These are phyloP conservation scores for Yamadazyma songkhlaensis DNA, from an alignment of 1,139 yeast species.

Conservation along the genomic window DNA sequence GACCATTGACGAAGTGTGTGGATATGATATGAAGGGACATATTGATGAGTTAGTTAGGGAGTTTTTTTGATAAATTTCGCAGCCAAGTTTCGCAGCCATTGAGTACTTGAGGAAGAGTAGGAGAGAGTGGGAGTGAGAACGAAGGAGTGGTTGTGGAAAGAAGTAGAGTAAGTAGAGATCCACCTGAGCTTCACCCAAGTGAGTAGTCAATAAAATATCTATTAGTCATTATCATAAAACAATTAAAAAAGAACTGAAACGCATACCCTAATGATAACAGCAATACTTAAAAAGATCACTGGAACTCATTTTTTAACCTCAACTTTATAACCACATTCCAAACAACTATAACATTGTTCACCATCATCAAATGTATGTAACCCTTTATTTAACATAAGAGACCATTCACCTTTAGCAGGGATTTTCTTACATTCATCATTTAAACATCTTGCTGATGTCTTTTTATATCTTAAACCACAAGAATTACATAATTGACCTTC, in stretches of 20 bases:
- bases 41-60: slow-evolving; percentile 13
- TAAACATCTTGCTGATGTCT: slow-evolving; percentile 88
- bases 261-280: not conserved
- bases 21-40: slow-evolving; percentile 23
- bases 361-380: slow-evolving; percentile 42
- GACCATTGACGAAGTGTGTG: slow-evolving; percentile 29
- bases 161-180: no score
- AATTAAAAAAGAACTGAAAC: slow-evolving; percentile 3
- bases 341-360: slow-evolving; percentile 52
- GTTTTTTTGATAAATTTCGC: no score
- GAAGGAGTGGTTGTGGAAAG: no score
- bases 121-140: no score
- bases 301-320: slow-evolving; percentile 30
- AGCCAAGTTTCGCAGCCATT: no score
- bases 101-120: no score
- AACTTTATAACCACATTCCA: slow-evolving; percentile 60
- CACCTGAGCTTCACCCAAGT: no score
- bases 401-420: slow-evolving; percentile 96
- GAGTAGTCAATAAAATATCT: not conserved
- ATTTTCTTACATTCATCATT: slow-evolving; percentile 75
- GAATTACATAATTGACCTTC: slow-evolving; percentile 95
- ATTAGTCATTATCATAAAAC: slow-evolving; percentile 2
- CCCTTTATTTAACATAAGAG: slow-evolving; percentile 76
- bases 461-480: slow-evolving; percentile 91
- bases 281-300: slow-evolving; percentile 2